phyloP scores from a whole-genome alignment of 2,329 filamentous ascomycete species.

The Exophiala oligosperma region DNA sequence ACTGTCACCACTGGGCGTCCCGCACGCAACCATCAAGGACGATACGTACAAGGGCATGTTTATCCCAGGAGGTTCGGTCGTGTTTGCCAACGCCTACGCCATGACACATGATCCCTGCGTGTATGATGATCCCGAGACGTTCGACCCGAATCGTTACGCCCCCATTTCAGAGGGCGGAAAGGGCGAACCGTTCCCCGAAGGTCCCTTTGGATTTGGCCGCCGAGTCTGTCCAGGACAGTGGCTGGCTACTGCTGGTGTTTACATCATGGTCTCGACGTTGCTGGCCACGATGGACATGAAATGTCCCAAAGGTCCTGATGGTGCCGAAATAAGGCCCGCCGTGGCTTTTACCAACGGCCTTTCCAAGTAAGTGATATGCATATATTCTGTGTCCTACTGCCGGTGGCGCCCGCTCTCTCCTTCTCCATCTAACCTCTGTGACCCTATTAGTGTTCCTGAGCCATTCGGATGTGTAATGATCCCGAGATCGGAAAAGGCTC shows the following conservation, averaged over 20 bases:
- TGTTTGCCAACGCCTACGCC: conserved; percentile 17
- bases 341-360: conserved; percentile 3
- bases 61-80: conserved; percentile 49
- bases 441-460: not conserved
- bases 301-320: conserved; percentile 34
- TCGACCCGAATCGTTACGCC: conserved; percentile 47
- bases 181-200: conserved; percentile 25
- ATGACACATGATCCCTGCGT: conserved; percentile 36
- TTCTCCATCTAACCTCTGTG: not conserved
- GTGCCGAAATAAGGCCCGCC: conserved; percentile 37
- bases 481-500: not conserved
- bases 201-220: conserved; percentile 56
- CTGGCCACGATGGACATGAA: conserved; percentile 15
- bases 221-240: conserved; percentile 39
- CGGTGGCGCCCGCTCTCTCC: not conserved
- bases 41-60: conserved; percentile 51
- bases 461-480: conserved; percentile 4
- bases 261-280: conserved; percentile 59
- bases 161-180: not conserved
- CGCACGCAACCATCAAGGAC: conserved; percentile 40
- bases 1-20: not conserved
- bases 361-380: conserved; percentile 1
- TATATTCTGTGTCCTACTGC: not conserved
- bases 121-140: conserved; percentile 39
- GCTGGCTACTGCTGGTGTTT: conserved; percentile 37